Percentiles rank a stretch among this genome's conserved stretches.
These are phyloP conservation scores for Penicillium canescens DNA, from an alignment of 495 filamentous ascomycete species.

Conservation along the genomic window DNA sequence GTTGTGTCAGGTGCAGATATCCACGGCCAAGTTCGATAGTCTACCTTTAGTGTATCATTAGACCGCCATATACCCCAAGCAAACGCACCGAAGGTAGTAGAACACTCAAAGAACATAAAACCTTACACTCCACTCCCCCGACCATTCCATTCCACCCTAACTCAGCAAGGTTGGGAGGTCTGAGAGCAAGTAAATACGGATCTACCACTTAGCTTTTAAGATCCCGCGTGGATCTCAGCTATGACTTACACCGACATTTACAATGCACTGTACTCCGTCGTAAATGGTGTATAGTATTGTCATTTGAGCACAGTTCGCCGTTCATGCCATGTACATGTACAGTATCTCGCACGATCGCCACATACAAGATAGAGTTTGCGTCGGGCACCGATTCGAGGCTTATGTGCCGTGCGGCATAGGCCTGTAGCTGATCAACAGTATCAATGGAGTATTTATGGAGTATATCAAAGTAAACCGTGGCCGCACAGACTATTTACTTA, in stretches of 20 bases:
- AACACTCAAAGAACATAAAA: slow-evolving; percentile 11
- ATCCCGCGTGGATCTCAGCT: neutral
- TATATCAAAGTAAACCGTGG: neutral
- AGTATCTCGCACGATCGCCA: neutral
- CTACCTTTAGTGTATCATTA: neutral
- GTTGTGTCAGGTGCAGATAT: neutral
- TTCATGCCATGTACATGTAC: neutral
- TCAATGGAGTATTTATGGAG: neutral
- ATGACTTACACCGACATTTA: neutral
- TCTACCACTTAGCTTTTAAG: slow-evolving; percentile 12
- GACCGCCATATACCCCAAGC: slow-evolving; percentile 1
- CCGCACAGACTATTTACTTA: neutral
- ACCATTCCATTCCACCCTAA: neutral
- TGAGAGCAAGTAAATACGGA: slow-evolving; percentile 21
- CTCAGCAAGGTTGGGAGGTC: slow-evolving; percentile 13
- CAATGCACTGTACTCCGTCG: too few species aligned
- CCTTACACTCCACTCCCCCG: slow-evolving; percentile 10
- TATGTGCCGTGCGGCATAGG: slow-evolving; percentile 10
- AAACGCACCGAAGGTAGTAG: slow-evolving; percentile 11
- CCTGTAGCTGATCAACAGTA: neutral
- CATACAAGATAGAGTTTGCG: slow-evolving; percentile 16
- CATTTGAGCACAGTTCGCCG: neutral
- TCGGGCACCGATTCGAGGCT: slow-evolving; percentile 15
- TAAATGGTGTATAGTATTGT: too few species aligned
- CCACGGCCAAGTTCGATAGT: slow-evolving; percentile 2